phyloP scores from a whole-genome alignment of 2,329 filamentous ascomycete genomes.

The Paraconiothyrium brasiliense region DNA sequence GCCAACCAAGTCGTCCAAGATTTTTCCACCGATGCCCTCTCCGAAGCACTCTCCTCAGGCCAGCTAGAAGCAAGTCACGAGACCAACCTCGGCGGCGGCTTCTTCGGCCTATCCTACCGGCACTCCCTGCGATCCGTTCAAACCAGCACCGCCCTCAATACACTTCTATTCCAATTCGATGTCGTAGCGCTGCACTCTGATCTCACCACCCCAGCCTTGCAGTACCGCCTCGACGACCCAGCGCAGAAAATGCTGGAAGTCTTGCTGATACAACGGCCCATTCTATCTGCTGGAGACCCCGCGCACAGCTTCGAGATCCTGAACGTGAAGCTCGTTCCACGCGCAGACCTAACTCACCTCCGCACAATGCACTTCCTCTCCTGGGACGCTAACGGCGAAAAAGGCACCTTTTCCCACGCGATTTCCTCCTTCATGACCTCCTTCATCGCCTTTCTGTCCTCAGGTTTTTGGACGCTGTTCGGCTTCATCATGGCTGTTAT shows the following conservation, averaged over 20 bases:
- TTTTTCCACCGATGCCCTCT: slow-evolving; percentile 26
- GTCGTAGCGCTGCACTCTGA: slow-evolving; percentile 36
- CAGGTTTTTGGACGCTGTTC: slow-evolving; percentile 37
- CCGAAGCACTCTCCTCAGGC: slow-evolving; percentile 25
- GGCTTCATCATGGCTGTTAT: slow-evolving; percentile 35
- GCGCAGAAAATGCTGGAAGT: slow-evolving; percentile 43
- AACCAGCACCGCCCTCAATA: slow-evolving; percentile 20
- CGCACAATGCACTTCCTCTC: slow-evolving; percentile 39
- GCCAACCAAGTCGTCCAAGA: slow-evolving; percentile 42
- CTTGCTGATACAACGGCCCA: slow-evolving; percentile 35
- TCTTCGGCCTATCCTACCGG: slow-evolving; percentile 42
- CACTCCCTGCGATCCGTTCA: slow-evolving; percentile 33
- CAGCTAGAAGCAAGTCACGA: slow-evolving; percentile 36
- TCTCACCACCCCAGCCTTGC: slow-evolving; percentile 23
- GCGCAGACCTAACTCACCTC: slow-evolving; percentile 15
- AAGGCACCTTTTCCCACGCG: slow-evolving; percentile 36
- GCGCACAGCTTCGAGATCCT: slow-evolving; percentile 36
- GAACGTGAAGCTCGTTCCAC: slow-evolving; percentile 26
- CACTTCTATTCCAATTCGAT: slow-evolving; percentile 42
- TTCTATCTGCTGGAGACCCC: slow-evolving; percentile 34
- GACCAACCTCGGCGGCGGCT: slow-evolving; percentile 28
- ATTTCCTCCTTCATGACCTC: slow-evolving; percentile 19
- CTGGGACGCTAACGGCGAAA: slow-evolving; percentile 42
- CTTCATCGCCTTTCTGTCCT: slow-evolving; percentile 31
- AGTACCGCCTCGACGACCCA: slow-evolving; percentile 25